Evolutionary conservation across 805 yeast genomes (phyloP).

Genomic region (Ogataea trehalophila): DNA sequence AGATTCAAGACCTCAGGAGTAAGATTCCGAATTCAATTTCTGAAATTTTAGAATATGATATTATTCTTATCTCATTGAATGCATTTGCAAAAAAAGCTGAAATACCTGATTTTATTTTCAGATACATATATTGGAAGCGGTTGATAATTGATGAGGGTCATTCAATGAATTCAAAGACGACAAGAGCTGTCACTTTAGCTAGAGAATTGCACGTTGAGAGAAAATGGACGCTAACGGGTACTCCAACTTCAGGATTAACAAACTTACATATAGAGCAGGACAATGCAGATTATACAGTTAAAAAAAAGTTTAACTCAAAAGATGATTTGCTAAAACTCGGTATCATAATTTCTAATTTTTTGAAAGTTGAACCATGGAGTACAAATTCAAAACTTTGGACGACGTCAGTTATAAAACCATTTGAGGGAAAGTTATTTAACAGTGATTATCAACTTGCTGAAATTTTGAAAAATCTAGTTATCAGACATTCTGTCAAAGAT

Average conservation of each 20-base stretch:
- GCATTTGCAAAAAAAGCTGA: conserved; percentile 40
- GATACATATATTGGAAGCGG: conserved; percentile 57
- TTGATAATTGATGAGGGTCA: conserved; percentile 76
- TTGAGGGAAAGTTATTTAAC: conserved; percentile 35
- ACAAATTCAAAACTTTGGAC: conserved; percentile 45
- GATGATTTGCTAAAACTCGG: conserved; percentile 56
- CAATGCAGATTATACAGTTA: conserved; percentile 38
- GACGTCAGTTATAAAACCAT: conserved; percentile 42
- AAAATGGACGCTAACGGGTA: conserved; percentile 72
- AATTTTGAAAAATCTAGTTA: conserved; percentile 44
- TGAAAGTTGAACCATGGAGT: conserved; percentile 56
- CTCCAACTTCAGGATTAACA: conserved; percentile 70
- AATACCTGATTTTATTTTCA: conserved; percentile 32
- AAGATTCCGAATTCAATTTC: conserved; percentile 28
- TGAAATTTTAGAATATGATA: conserved; percentile 41
- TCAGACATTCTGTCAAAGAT: conserved; percentile 52
- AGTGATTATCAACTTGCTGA: conserved; percentile 37
- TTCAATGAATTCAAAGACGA: conserved; percentile 47
- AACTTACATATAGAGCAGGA: conserved; percentile 43
- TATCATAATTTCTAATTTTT: conserved; percentile 43
- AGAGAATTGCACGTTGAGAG: conserved; percentile 49
- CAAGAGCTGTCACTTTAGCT: conserved; percentile 47
- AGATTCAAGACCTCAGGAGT: conserved; percentile 17
- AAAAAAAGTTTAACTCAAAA: conserved; percentile 43
- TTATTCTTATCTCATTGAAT: conserved; percentile 46